These are phyloP conservation scores for Maudiozyma humilis DNA, from an alignment of 1,139 yeast species.

Conservation along the genomic window DNA sequence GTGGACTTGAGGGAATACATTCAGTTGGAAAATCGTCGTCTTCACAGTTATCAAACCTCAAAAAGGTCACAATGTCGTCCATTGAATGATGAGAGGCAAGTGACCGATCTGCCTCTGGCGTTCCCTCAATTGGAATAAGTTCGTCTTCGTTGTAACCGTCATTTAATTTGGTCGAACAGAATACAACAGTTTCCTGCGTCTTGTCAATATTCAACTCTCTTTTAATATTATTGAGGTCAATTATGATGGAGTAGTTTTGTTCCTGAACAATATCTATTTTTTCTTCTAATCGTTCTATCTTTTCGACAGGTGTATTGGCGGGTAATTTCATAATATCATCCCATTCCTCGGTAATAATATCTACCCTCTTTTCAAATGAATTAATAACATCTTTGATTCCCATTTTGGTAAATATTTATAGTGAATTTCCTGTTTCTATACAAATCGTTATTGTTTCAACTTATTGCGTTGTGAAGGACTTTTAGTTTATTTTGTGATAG, in stretches of 20 bases:
- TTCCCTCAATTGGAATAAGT: background rate
- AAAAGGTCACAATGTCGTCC: background rate
- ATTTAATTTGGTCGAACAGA: background rate
- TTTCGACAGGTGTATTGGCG: slow-evolving; percentile 9
- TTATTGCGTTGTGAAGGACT: too few relatives aligned
- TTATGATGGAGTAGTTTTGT: slow-evolving; percentile 18
- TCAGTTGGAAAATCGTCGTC: background rate
- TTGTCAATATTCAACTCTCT: slow-evolving; percentile 8
- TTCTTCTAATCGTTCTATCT: slow-evolving; percentile 12
- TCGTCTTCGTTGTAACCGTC: too few relatives aligned
- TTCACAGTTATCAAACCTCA: background rate
- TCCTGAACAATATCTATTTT: slow-evolving; percentile 17
- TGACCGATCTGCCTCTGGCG: background rate
- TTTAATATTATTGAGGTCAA: slow-evolving; percentile 17
- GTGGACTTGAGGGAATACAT: background rate
- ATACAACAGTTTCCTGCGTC: background rate
- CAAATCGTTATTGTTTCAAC: too few relatives aligned
- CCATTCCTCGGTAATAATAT: slow-evolving; percentile 16
- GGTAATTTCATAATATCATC: slow-evolving; percentile 8
- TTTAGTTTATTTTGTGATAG: too few relatives aligned
- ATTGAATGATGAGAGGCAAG: background rate
- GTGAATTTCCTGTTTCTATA: background rate
- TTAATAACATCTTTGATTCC: slow-evolving; percentile 1
- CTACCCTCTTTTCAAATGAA: slow-evolving; percentile 7
- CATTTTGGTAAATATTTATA: background rate